Evolutionary conservation across 352 stramenopile genomes (phyloP), one percentile per base, ranked within the genome.

Genomic region (Phytophthora pinifolia): DNA sequence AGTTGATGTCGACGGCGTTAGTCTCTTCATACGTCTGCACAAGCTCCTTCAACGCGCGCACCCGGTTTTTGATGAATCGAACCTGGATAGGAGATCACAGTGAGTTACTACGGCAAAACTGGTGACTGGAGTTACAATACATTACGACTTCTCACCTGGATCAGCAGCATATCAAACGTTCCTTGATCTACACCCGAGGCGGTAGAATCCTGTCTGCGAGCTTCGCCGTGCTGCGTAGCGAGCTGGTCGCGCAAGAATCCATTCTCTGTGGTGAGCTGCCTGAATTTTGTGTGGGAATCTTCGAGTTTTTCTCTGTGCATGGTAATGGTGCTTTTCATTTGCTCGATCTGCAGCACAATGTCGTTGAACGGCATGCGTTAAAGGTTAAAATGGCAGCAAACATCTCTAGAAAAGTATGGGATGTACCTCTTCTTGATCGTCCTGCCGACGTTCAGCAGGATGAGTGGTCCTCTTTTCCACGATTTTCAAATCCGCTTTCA

Each of bases 401-500:
- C 20, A 22, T 22, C 20, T 22, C 20, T 3, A 22, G 20, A n/a
- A 22, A 22, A 22, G 20, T 22, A 3, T 22, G 20, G 20, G 20
- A 3, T 22, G 20, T 51, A 86, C 76, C 71, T 84, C 62, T 62
- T 76, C 68, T 27, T 55, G 37, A 4, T 59, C 34, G 29, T 69
- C 70, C 18, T 54, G 70, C 20, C 9, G 30, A n/a, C 59, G 27
- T 13, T 57, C 42, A 27, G 20, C 5, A 7, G 38, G 29, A 42
- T 31, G 43, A 34, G 39, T 34, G 55, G 14, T 39, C 17, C 37
- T 61, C 31, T 54, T 48, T 14, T 67, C 59, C 9, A 41, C 43
- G n/a, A 48, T 35, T 18, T 67, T 66, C 8, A 79, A 56, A 42
- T 86, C 76, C 13, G 56, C 59, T 62, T n/a, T n/a, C n/a, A 86